These are phyloP conservation scores for Porcisia hertigi DNA, from an alignment of 208 protist genomes.

Conservation along the genomic window DNA sequence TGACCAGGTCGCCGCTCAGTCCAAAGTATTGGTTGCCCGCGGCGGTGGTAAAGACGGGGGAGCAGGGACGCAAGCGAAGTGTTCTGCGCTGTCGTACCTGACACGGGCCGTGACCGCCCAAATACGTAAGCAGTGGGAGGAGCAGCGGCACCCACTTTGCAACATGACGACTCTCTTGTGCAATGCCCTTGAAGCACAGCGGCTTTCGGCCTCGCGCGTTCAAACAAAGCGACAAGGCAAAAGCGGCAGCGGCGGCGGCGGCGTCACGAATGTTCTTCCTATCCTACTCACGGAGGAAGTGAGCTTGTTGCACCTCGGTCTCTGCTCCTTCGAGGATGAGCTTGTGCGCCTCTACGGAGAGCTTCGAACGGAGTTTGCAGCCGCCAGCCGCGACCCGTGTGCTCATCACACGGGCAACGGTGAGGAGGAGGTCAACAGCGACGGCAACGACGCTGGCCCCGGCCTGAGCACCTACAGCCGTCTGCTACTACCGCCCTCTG, in stretches of 20 bases:
- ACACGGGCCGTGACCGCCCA: constrained; percentile 33
- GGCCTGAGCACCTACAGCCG: constrained; percentile 26
- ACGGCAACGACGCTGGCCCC: constrained; percentile 1
- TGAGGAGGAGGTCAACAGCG: background rate
- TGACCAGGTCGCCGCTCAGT: constrained; percentile 29
- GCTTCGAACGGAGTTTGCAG: constrained; percentile 11
- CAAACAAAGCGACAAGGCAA: background rate
- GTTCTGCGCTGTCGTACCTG: constrained; percentile 15
- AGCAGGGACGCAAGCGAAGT: background rate
- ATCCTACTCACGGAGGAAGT: constrained; percentile 69
- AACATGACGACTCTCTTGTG: constrained; percentile 21
- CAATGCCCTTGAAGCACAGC: constrained; percentile 35
- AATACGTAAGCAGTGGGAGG: constrained; percentile 40
- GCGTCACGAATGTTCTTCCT: constrained; percentile 29
- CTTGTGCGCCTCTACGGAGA: constrained; percentile 51
- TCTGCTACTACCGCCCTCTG: constrained; percentile 25
- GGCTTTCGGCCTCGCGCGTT: constrained; percentile 6
- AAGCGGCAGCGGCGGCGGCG: background rate
- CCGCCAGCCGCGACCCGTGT: background rate
- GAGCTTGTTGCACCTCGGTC: constrained; percentile 76
- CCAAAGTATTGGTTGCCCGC: background rate
- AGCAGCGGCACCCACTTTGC: constrained; percentile 38
- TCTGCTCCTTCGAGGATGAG: constrained; percentile 75
- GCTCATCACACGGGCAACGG: background rate
- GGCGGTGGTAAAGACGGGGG: background rate